phyloP scores from a whole-genome alignment of 2,329 filamentous ascomycete species.

The Knufia fluminis region DNA sequence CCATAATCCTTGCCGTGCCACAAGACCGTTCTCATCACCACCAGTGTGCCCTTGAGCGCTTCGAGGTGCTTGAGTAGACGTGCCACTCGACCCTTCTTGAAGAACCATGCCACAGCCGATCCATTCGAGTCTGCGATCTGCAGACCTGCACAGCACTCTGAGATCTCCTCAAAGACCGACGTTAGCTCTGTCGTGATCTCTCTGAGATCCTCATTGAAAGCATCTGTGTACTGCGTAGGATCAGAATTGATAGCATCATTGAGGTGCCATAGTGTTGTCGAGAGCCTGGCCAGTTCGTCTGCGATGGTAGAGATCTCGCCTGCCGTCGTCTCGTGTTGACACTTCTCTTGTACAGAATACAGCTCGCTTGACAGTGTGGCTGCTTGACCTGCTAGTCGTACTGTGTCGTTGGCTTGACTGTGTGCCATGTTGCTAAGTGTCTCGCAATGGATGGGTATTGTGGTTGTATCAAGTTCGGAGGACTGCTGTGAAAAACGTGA shows the following conservation, averaged over 20 bases:
- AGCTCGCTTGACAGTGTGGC: constrained; percentile 14
- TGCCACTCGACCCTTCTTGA: constrained; percentile 18
- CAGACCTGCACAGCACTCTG: constrained; percentile 20
- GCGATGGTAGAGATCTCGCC: constrained; percentile 16
- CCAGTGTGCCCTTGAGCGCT: constrained; percentile 21
- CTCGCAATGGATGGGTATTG: no score
- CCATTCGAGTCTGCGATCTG: constrained; percentile 15
- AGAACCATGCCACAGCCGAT: constrained; percentile 18
- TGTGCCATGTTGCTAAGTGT: not conserved
- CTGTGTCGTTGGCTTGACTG: not conserved
- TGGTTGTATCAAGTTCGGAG: no score
- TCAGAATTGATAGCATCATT: constrained; percentile 16
- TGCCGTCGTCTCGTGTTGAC: constrained; percentile 18
- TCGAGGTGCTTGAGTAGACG: constrained; percentile 23
- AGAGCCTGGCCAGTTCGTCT: constrained; percentile 16
- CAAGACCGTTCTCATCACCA: constrained; percentile 23
- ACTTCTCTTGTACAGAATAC: constrained; percentile 12
- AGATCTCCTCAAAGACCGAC: constrained; percentile 21
- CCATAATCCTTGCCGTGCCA: constrained; percentile 23
- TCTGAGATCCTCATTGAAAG: constrained; percentile 20
- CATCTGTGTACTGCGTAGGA: constrained; percentile 18
- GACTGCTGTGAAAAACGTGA: no score
- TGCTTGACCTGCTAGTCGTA: constrained; percentile 14
- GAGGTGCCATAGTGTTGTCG: constrained; percentile 16
- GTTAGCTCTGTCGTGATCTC: constrained; percentile 19